These are phyloP conservation scores for Pseudocercospora pini-densiflorae DNA, from an alignment of 2,329 filamentous ascomycete genomes.

Conservation along the genomic window DNA sequence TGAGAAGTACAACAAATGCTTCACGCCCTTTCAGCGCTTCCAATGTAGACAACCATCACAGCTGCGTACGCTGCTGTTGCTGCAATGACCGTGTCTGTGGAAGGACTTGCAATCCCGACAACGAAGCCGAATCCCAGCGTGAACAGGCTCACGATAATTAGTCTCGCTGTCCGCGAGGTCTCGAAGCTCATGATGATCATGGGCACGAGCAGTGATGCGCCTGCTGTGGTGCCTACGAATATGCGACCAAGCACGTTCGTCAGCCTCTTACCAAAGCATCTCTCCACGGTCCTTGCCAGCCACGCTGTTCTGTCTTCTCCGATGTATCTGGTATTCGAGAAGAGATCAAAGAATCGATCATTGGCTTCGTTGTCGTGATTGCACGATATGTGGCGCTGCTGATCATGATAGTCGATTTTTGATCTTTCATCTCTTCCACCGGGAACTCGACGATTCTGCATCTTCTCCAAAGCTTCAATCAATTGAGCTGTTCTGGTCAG, in stretches of 20 bases:
- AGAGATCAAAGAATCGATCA: not conserved
- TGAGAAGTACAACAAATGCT: not conserved
- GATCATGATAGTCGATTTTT: not conserved
- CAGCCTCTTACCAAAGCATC: not conserved
- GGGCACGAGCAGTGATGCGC: not conserved
- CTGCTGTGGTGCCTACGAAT: not conserved
- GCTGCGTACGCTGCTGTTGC: conserved; percentile 7
- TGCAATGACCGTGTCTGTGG: conserved; percentile 1
- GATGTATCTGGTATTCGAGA: not conserved
- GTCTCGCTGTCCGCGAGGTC: not conserved
- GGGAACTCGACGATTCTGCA: not conserved
- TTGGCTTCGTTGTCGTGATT: not conserved
- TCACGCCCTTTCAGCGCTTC: conserved; percentile 2
- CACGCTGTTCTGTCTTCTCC: not conserved
- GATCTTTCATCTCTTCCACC: not conserved
- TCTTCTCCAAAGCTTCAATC: not conserved
- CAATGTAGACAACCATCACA: conserved; percentile 8
- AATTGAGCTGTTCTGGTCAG: not conserved
- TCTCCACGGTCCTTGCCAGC: not conserved
- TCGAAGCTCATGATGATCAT: conserved; percentile 12
- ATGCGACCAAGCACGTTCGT: not conserved
- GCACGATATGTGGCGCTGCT: not conserved
- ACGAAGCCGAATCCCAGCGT: not conserved
- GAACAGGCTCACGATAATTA: not conserved
- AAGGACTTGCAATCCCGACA: not conserved